Evolutionary conservation across 306 rosid species (phyloP).

Genomic region (Vigna angularis): DNA sequence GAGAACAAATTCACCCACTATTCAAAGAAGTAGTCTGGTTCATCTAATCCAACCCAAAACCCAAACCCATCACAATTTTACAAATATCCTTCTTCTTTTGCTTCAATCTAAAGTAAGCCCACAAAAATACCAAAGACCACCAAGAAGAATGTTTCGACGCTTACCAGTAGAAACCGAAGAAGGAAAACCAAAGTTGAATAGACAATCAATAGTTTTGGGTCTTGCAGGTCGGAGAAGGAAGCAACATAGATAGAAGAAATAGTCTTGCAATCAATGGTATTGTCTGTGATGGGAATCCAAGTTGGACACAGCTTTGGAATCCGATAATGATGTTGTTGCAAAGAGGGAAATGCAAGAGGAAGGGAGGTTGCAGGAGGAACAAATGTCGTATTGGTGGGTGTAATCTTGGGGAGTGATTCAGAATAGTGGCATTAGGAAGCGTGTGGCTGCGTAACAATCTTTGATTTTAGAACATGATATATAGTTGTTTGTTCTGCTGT

Average conservation of each 20-base stretch:
- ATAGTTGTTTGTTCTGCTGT: too few species aligned
- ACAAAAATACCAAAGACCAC: constrained; percentile 37
- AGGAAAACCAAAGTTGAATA: constrained; percentile 45
- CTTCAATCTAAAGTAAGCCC: constrained; percentile 35
- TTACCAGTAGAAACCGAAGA: constrained; percentile 36
- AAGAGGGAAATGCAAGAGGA: constrained; percentile 49
- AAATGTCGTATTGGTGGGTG: constrained; percentile 10
- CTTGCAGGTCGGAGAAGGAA: constrained; percentile 50
- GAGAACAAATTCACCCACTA: too few species aligned
- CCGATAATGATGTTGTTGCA: constrained; percentile 65
- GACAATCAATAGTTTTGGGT: constrained; percentile 59
- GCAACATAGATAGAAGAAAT: constrained; percentile 64
- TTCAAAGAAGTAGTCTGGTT: not conserved
- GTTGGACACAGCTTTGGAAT: constrained; percentile 41
- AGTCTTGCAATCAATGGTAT: constrained; percentile 56
- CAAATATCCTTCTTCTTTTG: constrained; percentile 3
- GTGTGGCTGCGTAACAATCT: not conserved
- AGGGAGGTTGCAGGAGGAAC: constrained; percentile 27
- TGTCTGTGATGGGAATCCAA: constrained; percentile 45
- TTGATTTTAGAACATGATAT: not conserved
- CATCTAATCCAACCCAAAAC: not conserved
- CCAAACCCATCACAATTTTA: constrained; percentile 45
- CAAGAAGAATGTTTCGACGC: constrained; percentile 14
- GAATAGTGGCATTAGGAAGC: not conserved
- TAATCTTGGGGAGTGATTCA: not conserved